Base-by-base conservation (phyloP, 331 rosid genomes). In the Cucumis variabilis region DNA sequence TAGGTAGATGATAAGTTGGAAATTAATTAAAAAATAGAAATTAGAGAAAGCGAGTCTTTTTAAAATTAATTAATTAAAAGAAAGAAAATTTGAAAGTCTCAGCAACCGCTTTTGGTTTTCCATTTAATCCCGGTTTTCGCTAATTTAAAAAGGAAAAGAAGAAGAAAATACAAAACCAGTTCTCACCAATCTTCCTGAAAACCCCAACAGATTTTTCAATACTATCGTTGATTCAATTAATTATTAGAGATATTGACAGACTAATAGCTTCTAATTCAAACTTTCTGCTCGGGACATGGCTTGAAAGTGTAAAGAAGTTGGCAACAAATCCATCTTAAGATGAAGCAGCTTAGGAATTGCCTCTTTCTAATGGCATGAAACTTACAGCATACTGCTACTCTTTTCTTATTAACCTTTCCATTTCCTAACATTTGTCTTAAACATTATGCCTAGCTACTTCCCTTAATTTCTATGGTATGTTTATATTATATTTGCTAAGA, bases 241-340 rank as follows among this genome's bases (percentile, higher is more conserved):
- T 95, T 76, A 91, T n/a, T n/a, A n/a, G 91, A 92, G 98, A 97
- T 93, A 94, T 94, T 41, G 97, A 97, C 69, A 69, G 81, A 41
- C 88, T 95, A 86, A 98, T 97, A 84, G 96, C 97, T 86, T 93
- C 98, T 10, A 94, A 97, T 86, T 94, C 93, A 87, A 95, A 94
- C 84, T 97, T 94, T 85, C 92, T 97, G 80, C 91, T 97, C 75
- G 99, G 98, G 90, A 95, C 98, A 30, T 97, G 99, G 98, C 98
- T 97, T 51, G 93, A 93, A 91, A 94, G 95, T 89, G 96, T 98
- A 72, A 97, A 94, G 74, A 93, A 91, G 79, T 84, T 93, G 48
- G 98, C 98, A 69, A 71, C 74, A 82, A 93, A 91, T 87, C 93
- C 94, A 87, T 48, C 51, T n/a, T 1, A 98, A 95, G 93, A 69